These are phyloP conservation scores for Sinapis alba DNA, from an alignment of 441 rosid species.

Conservation along the genomic window DNA sequence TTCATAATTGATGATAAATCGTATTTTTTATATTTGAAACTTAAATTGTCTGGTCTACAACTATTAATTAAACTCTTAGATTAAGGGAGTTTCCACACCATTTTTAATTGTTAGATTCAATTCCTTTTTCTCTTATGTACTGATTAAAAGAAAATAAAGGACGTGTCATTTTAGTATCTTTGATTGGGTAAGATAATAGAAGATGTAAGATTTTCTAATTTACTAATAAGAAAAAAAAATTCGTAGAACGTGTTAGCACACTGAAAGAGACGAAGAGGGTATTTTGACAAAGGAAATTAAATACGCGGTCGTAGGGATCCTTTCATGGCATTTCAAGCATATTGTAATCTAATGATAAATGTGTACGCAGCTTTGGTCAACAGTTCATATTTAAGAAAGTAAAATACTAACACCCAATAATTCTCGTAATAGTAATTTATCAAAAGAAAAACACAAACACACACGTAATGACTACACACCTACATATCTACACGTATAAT, in stretches of 20 bases:
- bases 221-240: neutral
- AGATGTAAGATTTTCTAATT: neutral
- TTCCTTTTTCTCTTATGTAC: neutral
- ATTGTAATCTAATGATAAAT: neutral
- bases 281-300: no score
- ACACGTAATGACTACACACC: neutral
- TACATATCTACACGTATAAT: neutral
- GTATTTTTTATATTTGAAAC: no score
- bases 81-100: no score
- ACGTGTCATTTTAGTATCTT: neutral
- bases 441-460: neutral
- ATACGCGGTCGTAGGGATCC: neutral
- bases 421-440: neutral
- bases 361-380: neutral
- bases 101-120: no score
- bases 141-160: neutral
- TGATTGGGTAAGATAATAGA: neutral
- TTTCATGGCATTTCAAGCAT: neutral
- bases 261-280: neutral
- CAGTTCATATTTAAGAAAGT: neutral
- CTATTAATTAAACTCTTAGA: no score
- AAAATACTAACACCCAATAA: neutral
- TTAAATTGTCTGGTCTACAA: no score
- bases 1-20: no score
- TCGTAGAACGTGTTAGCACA: constrained; percentile 24